These are phyloP conservation scores for Salvia miltiorrhiza DNA, from an alignment of 257 asterid genomes.

Conservation along the genomic window DNA sequence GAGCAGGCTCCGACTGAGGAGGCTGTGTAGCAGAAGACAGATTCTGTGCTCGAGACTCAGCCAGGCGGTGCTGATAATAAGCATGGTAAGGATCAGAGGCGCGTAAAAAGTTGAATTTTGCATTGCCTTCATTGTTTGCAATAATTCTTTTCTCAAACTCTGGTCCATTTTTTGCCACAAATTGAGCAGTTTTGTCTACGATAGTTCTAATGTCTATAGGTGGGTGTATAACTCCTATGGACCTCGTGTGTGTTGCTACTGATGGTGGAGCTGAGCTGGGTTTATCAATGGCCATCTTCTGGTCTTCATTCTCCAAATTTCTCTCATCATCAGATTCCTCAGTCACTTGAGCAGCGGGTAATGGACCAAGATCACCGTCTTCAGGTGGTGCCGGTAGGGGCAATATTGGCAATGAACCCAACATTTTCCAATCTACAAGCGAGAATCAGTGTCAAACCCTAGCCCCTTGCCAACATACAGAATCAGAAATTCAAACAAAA, in stretches of 20 bases:
- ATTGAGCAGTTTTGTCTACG: constrained; percentile 81
- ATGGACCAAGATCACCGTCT: constrained; percentile 69
- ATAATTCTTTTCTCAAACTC: constrained; percentile 84
- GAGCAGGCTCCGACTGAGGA: constrained; percentile 34
- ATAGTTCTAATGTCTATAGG: constrained; percentile 87
- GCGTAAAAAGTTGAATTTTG: constrained; percentile 73
- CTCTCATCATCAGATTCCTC: constrained; percentile 27
- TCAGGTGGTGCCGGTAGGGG: constrained; percentile 84
- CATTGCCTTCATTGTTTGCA: constrained; percentile 75
- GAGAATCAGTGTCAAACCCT: constrained; percentile 1
- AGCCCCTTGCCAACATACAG: not conserved
- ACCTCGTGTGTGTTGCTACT: constrained; percentile 75
- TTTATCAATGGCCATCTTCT: constrained; percentile 15
- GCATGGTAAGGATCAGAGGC: constrained; percentile 91
- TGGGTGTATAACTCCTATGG: constrained; percentile 88
- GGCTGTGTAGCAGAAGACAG: constrained; percentile 44
- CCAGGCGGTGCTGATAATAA: constrained; percentile 80
- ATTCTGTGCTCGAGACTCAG: constrained; percentile 80
- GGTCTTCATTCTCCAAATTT: constrained; percentile 29
- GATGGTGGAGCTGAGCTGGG: constrained; percentile 41
- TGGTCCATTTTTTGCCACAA: constrained; percentile 86
- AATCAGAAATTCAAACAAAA: not conserved
- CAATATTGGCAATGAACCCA: constrained; percentile 62
- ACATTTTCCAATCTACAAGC: constrained; percentile 41
- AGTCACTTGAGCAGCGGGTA: constrained; percentile 49